Conservation (phyloP, 805 yeast species). For the Sungouiozyma ichnusensis region DNA sequence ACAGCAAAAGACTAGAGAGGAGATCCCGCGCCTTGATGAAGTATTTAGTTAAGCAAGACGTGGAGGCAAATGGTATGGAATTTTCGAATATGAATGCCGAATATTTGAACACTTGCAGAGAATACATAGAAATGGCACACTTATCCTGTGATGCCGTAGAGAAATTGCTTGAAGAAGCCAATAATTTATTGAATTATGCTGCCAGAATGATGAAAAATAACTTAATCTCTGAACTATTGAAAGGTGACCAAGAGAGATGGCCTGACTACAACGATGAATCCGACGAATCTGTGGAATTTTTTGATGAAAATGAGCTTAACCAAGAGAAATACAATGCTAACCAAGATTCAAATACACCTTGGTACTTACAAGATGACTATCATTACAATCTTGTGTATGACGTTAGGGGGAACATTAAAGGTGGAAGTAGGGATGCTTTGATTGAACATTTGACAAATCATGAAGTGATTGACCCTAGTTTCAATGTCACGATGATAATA, state of each 20-base stretch:
- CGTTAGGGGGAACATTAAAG: conserved; percentile 61
- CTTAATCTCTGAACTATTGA: conserved; percentile 47
- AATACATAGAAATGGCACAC: conserved; percentile 28
- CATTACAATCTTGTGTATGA: conserved; percentile 52
- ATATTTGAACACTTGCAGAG: conserved; percentile 25
- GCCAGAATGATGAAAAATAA: conserved; percentile 72
- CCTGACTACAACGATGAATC: conserved; percentile 20
- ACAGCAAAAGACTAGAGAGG: conserved; percentile 6
- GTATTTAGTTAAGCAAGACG: conserved; percentile 38
- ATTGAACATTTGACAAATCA: conserved; percentile 76
- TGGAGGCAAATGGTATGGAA: conserved; percentile 31
- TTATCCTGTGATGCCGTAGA: conserved; percentile 34
- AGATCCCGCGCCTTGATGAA: conserved; percentile 34
- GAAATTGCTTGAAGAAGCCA: conserved; percentile 60
- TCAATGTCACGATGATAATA: conserved; percentile 58
- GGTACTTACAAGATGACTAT: conserved; percentile 64
- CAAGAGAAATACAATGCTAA: not conserved
- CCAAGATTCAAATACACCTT: conserved; percentile 37
- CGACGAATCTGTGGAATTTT: conserved; percentile 9
- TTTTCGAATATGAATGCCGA: conserved; percentile 25
- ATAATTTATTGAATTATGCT: conserved; percentile 57
- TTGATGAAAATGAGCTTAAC: not conserved
- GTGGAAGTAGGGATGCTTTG: conserved; percentile 72
- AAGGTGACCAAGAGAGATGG: conserved; percentile 36
- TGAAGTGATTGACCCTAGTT: conserved; percentile 47